Conservation (phyloP, 2,329 filamentous ascomycete genomes). For the Tricladium varicosporioides region DNA sequence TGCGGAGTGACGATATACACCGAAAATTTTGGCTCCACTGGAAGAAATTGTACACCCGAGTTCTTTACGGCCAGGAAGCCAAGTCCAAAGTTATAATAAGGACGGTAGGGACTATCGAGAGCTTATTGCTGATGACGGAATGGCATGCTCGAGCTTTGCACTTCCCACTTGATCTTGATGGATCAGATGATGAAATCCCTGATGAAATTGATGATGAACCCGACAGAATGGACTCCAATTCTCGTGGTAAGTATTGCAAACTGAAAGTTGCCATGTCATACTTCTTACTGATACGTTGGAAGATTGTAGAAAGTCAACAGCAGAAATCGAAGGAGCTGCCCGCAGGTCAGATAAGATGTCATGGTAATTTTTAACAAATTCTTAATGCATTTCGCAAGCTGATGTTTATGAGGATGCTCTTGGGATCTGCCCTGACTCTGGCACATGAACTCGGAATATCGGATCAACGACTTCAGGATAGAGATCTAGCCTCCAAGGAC, state of each 20-base stretch:
- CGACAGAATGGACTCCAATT: slow-evolving; percentile 20
- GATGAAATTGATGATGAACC: slow-evolving; percentile 35
- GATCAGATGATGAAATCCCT: slow-evolving; percentile 54
- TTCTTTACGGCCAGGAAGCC: slow-evolving; percentile 54
- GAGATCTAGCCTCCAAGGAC: not conserved
- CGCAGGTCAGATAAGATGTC: slow-evolving; percentile 57
- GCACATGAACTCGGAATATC: slow-evolving; percentile 53
- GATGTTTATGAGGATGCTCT: slow-evolving; percentile 40
- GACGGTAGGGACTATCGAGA: slow-evolving; percentile 51
- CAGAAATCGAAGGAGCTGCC: slow-evolving; percentile 48
- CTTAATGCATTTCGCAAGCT: not conserved
- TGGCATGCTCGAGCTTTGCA: slow-evolving; percentile 56
- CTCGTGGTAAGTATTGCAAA: not conserved
- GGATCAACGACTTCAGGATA: not conserved
- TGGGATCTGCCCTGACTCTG: slow-evolving; percentile 51
- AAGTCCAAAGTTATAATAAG: slow-evolving; percentile 47
- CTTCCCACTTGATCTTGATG: slow-evolving; percentile 51
- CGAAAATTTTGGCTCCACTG: slow-evolving; percentile 53
- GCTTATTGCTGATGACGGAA: slow-evolving; percentile 51
- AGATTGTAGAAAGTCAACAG: not conserved
- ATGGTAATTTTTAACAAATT: slow-evolving; percentile 35
- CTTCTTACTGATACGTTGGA: not conserved
- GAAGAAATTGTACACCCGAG: slow-evolving; percentile 50
- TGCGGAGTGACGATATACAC: slow-evolving; percentile 52
- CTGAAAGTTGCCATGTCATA: too few relatives aligned